Conservation (phyloP, 768 basidiomycete genomes). For the Kwoniella dendrophila region DNA sequence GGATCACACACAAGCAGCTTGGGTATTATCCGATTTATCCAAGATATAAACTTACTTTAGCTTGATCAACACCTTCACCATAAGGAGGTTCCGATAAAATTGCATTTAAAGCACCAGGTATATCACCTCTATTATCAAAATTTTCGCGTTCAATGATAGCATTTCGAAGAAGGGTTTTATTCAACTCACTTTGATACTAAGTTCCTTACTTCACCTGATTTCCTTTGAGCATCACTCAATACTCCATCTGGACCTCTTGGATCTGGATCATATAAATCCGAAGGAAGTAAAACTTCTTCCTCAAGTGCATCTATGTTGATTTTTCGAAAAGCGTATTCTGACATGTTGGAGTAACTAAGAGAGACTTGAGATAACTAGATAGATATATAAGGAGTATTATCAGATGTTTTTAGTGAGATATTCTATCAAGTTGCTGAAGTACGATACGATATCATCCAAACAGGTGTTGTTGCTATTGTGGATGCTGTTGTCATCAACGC, state of each 20-base stretch:
- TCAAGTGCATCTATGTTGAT: slow-evolving; percentile 93
- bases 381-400: no score
- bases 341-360: slow-evolving; percentile 49
- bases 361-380: no score
- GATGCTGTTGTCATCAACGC: background rate
- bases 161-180: background rate
- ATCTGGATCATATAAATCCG: slow-evolving; percentile 83
- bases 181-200: slow-evolving; percentile 70
- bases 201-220: slow-evolving; percentile 70
- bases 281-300: slow-evolving; percentile 82
- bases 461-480: background rate
- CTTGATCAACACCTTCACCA: slow-evolving; percentile 81
- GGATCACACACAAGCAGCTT: background rate
- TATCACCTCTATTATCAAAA: slow-evolving; percentile 67
- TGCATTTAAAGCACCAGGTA: slow-evolving; percentile 68
- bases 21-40: background rate
- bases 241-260: slow-evolving; percentile 75
- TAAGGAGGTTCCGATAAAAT: slow-evolving; percentile 83
- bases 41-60: slow-evolving; percentile 67
- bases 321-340: slow-evolving; percentile 71
- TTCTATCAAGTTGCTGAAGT: background rate
- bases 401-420: background rate
- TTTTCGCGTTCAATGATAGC: background rate
- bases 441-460: background rate
- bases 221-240: slow-evolving; percentile 73